Base-by-base conservation (phyloP, 2,329 filamentous ascomycete species). In the Orbilia blumenaviensis region DNA sequence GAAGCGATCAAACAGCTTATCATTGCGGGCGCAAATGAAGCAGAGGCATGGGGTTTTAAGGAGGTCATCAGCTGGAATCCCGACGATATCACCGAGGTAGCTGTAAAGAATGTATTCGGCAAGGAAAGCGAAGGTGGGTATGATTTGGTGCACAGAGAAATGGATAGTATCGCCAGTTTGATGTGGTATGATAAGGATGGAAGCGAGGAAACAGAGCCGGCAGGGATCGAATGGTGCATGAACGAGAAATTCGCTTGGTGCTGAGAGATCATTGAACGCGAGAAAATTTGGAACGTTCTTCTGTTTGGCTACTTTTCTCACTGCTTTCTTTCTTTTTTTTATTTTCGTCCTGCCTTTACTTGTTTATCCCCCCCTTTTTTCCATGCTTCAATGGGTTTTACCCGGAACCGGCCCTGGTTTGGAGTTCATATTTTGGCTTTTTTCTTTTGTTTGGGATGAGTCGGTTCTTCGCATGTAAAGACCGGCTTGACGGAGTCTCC, bases 171-270 rank as follows among this genome's bases (percentile, higher is more conserved):
- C 44, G 73, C 73, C 25, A 77, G 73, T 34, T 38, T 77, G 60
- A 77, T 77, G 73, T 77, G 73, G 73, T 77, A 77, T 21, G 62
- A 74, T 32, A 56, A 61, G 21, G 64, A 76, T 21, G 60, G 56
- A 2, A 41, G 73, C 6, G 73, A 77, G 12, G 73, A 71, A 38
- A 56, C 54, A 16, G 73, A 77, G 52, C 73, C 73, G 3, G 52
- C 23, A 10, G 62, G 67, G 9, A 67, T 77, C 10, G 73, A 77
- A 42, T 77, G 73, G 73, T 46, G 61, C 23, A 44, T 60, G 41
- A 77, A 77, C 14, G 73, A 77, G 44, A 77, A 77, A 36, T 77
- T 56, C 34, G 73, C 50, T n/a, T 77, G 73, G 73, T 77, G 73
- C 54, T 77, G 36, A 77, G 32, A 42, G 14, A 25, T 21, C 8